A percentile compares a stretch with the other conserved stretches of the same genome.
phyloP scores from a whole-genome alignment of 2,329 filamentous ascomycete species.

The Trichoderma lentiforme region DNA sequence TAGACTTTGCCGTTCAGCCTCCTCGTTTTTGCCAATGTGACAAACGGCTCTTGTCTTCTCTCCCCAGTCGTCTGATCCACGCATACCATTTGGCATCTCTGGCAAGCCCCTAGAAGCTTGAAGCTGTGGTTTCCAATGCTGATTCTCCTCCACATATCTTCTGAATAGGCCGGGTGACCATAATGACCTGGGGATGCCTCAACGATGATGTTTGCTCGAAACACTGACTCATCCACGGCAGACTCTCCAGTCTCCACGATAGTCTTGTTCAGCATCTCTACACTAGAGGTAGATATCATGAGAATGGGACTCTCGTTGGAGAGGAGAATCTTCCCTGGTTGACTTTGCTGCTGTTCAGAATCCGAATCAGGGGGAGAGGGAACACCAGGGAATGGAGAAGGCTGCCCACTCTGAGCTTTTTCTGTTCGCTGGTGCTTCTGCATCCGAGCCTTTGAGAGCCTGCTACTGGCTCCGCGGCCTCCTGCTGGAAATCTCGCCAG shows the following conservation, averaged over 20 bases:
- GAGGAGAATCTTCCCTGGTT: slow-evolving; percentile 62
- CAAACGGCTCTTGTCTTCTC: slow-evolving; percentile 79
- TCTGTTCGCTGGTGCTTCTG: slow-evolving; percentile 50
- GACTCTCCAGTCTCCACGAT: slow-evolving; percentile 64
- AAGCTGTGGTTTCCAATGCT: slow-evolving; percentile 63
- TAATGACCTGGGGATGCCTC: slow-evolving; percentile 34
- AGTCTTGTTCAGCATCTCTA: slow-evolving; percentile 71
- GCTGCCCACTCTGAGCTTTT: slow-evolving; percentile 35
- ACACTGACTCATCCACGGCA: slow-evolving; percentile 67
- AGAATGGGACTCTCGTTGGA: slow-evolving; percentile 95
- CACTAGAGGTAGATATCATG: slow-evolving; percentile 73
- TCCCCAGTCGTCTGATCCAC: slow-evolving; percentile 80
- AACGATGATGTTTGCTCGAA: slow-evolving; percentile 85
- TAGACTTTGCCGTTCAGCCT: slow-evolving; percentile 79
- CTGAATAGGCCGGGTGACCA: slow-evolving; percentile 62
- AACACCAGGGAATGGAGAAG: slow-evolving; percentile 52
- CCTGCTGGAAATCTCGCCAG: slow-evolving; percentile 79
- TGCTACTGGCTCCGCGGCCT: slow-evolving; percentile 53
- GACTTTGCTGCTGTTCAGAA: slow-evolving; percentile 35
- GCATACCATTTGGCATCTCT: slow-evolving; percentile 94
- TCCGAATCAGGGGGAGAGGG: slow-evolving; percentile 59
- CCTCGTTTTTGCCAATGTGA: slow-evolving; percentile 82
- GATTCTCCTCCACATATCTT: slow-evolving; percentile 73
- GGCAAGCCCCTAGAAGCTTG: slow-evolving; percentile 76
- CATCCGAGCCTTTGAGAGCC: slow-evolving; percentile 70